Conservation (phyloP, 768 basidiomycete species). For the Boletus coccyginus region DNA sequence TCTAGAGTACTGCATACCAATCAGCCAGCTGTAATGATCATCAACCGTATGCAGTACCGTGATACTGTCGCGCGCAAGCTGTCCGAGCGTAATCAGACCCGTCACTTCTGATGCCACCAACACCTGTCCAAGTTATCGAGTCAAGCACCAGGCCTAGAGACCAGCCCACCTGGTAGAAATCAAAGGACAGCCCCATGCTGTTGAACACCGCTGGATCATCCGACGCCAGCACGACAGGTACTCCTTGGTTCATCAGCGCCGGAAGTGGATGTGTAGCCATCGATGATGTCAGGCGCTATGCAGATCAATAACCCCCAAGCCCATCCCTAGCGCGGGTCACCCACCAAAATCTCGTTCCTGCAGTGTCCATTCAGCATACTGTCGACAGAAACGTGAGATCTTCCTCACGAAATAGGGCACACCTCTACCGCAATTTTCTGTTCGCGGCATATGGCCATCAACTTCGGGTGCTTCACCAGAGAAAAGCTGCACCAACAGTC, state of each 20-base stretch:
- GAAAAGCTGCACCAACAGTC: slow-evolving; percentile 34
- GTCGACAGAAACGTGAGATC: not conserved
- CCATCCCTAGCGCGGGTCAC: no score
- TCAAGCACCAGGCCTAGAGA: not conserved
- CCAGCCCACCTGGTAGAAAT: slow-evolving; percentile 62
- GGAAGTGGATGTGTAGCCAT: slow-evolving; percentile 77
- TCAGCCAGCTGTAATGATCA: not conserved
- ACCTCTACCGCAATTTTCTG: slow-evolving; percentile 42
- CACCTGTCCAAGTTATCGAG: slow-evolving; percentile 35
- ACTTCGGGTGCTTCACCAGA: slow-evolving; percentile 43
- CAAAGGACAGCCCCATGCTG: slow-evolving; percentile 71
- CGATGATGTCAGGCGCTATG: slow-evolving; percentile 67
- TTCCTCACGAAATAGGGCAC: slow-evolving; percentile 47
- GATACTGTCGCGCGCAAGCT: slow-evolving; percentile 61
- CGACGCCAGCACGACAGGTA: slow-evolving; percentile 65
- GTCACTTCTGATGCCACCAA: slow-evolving; percentile 63
- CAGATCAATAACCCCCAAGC: slow-evolving; percentile 20
- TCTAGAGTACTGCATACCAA: slow-evolving; percentile 45
- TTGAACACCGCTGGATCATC: slow-evolving; percentile 76
- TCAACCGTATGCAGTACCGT: slow-evolving; percentile 36
- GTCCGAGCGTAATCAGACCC: slow-evolving; percentile 56
- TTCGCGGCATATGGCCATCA: slow-evolving; percentile 44
- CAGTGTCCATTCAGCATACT: not conserved
- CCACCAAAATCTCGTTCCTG: slow-evolving; percentile 18
- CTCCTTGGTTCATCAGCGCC: slow-evolving; percentile 61